Evolutionary conservation across 2,329 filamentous ascomycete genomes (phyloP).

Genomic region (Zelopaecilomyces penicillatus): DNA sequence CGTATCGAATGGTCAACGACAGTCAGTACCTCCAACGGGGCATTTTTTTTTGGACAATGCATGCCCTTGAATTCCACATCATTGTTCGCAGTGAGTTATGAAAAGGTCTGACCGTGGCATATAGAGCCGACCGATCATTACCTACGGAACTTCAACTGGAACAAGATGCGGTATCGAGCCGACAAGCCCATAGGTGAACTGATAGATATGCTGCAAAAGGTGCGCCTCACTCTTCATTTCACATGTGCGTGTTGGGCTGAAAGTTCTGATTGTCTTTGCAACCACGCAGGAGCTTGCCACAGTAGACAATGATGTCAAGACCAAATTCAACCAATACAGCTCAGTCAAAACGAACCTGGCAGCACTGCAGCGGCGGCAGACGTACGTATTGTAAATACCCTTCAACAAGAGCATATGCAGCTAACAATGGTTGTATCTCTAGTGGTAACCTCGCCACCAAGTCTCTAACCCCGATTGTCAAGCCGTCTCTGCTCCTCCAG

Average conservation of each 20-base stretch:
- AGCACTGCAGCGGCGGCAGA: conserved; percentile 77
- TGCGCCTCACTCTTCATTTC: conserved; percentile 21
- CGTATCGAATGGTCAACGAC: conserved; percentile 91
- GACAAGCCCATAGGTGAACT: conserved; percentile 85
- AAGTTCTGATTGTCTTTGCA: conserved; percentile 2
- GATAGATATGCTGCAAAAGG: conserved; percentile 82
- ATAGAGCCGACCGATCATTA: conserved; percentile 94
- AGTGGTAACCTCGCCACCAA: conserved; percentile 91
- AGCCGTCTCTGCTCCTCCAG: conserved; percentile 70
- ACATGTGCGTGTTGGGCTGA: neutral
- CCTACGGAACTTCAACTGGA: conserved; percentile 83
- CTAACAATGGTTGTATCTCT: neutral
- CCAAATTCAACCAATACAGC: conserved; percentile 92
- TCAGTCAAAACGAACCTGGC: conserved; percentile 77
- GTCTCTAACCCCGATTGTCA: conserved; percentile 81
- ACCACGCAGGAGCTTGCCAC: conserved; percentile 66
- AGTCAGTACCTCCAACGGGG: conserved; percentile 47
- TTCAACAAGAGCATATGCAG: neutral
- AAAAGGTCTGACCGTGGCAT: conserved; percentile 14
- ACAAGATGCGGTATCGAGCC: conserved; percentile 92
- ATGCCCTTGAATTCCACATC: no score
- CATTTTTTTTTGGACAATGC: neutral
- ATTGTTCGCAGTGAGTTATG: no score
- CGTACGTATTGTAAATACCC: conserved; percentile 42
- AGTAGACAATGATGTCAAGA: conserved; percentile 92